These are phyloP conservation scores for Drechslera avenae DNA, from an alignment of 2,329 filamentous ascomycete species.

Conservation along the genomic window DNA sequence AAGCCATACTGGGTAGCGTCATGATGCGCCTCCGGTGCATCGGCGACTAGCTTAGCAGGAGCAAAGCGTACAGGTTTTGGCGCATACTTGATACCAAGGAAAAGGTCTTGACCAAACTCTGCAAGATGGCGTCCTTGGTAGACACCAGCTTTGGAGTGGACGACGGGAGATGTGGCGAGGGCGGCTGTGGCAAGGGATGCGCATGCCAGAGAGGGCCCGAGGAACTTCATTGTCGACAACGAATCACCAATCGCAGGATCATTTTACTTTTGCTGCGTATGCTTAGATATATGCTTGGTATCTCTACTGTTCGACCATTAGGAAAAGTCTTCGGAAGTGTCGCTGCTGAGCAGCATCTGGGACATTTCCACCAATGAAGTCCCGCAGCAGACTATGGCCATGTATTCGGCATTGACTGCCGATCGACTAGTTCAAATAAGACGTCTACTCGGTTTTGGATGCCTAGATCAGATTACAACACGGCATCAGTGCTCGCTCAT, in stretches of 20 bases:
- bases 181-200: neutral
- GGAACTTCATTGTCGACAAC: constrained; percentile 9
- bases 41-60: constrained; percentile 22
- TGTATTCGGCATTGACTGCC: neutral
- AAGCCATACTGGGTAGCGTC: constrained; percentile 34
- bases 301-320: too few relatives aligned
- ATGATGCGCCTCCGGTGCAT: constrained; percentile 19
- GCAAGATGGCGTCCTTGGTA: constrained; percentile 36
- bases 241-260: neutral
- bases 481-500: too few relatives aligned
- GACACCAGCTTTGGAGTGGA: constrained; percentile 31
- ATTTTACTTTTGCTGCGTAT: too few relatives aligned
- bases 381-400: neutral
- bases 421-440: too few relatives aligned
- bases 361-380: constrained; percentile 7
- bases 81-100: constrained; percentile 40
- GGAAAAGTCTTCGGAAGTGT: neutral
- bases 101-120: constrained; percentile 39
- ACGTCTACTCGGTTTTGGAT: too few relatives aligned
- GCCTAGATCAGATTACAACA: too few relatives aligned
- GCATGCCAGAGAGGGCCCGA: neutral
- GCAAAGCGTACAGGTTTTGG: constrained; percentile 34
- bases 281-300: too few relatives aligned
- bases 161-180: constrained; percentile 13
- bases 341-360: too few relatives aligned